Base-by-base conservation (phyloP, 306 rosid species). In the Cicer bijugum region DNA sequence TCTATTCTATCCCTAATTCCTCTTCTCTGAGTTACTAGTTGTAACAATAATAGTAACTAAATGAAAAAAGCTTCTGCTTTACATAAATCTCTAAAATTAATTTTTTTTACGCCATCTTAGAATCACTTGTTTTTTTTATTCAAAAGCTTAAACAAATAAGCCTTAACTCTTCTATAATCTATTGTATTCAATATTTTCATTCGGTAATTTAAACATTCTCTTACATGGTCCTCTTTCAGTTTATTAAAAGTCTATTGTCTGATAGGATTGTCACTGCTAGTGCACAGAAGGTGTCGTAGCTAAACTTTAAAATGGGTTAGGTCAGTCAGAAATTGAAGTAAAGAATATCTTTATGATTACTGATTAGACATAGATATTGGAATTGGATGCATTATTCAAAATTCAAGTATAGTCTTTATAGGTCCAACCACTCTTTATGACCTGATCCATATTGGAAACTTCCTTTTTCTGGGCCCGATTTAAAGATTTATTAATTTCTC, bases 361-460 rank as follows among this genome's bases (percentile, higher is more conserved):
- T 71, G 14, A 20, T 57, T 65, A 56, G 48, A 61, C 70, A 52
- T 52, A 46, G 38, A 62, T 16, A 63, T 56, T 39, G 39, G 43
- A 71, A 59, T 64, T 39, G 37, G 17, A 47, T 8, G 35, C 78
- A 14, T 76, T 55, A 42, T 71, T 45, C 23, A 14, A 12, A 16
- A 10, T 64, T 65, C n/a, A 28, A 66, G 44, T 62, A 44, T 63
- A 33, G 44, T 39, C 58, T 69, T 63, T 9, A 56, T 15, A 39
- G 51, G 78, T 70, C 66, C 23, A n/a, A 43, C 35, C 15, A 42
- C 9, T 64, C 48, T 15, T 64, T 65, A 39, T 40, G 52, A 12
- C 72, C 67, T 60, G 69, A 35, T 23, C 44, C 61, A 74, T 59
- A 60, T 59, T 9, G 15, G 14, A 51, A 50, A 58, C 71, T 57